Base-by-base conservation (phyloP, 2,329 filamentous ascomycete species). In the Colletotrichum orchidophilum region DNA sequence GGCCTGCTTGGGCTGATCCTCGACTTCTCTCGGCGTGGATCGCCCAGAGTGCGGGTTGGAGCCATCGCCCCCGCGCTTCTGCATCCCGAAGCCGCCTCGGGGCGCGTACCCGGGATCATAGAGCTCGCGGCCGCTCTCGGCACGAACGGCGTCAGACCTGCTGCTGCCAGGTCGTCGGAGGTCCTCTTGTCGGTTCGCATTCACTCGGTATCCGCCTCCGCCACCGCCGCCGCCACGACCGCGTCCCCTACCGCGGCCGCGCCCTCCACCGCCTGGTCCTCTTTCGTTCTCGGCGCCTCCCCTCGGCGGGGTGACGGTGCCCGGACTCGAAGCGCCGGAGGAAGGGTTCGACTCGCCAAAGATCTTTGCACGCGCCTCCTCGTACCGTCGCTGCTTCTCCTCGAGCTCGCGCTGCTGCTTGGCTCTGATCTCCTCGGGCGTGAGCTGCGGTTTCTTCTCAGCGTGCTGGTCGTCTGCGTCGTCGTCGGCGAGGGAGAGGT, bases 351-450 rank as follows among this genome's bases (percentile, higher is more conserved):
- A 83, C 39, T 89, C 90, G 24, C 95, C 95, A 80, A 98, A 96
- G 66, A 98, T 92, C 79, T 95, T 93, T 76, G 96, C 94, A 33
- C 96, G 88, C 6, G 92, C 94, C 83, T 97, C 95, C 72, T 97
- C 93, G 79, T 98, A 98, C 72, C 93, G 93, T 67, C 91, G 91
- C 83, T 97, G 93, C 84, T 96, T 97, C 83, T 97, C 95, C 78
- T 97, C 95, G 11, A 91, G 89, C 76, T 97, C 94, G 59, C 89
- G 87, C 79, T 94, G 90, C 63, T 95, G 93, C 77, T 93, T 93
- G 27, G 91, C 89, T 73, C 93, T 91, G 39, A 95, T 88, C 83
- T 97, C 93, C 76, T 96, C 93, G 3, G 92, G 88, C 0, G 90
- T 93, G 53, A 90, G 88, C 75, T 91, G 90, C 24, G 87, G 84